Conservation (phyloP, 2,329 filamentous ascomycete species). For the Aspergillus fumigatus region DNA sequence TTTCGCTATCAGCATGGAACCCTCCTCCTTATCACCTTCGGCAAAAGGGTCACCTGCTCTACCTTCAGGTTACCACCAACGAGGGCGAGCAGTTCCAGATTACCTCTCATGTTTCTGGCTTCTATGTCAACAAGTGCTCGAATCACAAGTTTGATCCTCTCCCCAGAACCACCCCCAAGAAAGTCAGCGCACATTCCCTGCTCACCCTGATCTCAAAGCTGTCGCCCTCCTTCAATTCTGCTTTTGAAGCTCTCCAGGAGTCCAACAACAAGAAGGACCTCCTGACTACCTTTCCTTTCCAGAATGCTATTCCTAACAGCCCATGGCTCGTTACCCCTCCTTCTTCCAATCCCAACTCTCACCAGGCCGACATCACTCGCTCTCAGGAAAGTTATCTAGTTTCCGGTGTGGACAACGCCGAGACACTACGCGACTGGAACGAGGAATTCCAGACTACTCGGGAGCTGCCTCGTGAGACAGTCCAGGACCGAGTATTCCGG, state of each 20-base stretch:
- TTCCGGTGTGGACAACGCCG: slow-evolving; percentile 84
- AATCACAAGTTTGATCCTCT: slow-evolving; percentile 93
- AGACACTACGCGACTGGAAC: slow-evolving; percentile 96
- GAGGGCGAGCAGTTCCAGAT: slow-evolving; percentile 95
- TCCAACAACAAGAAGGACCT: slow-evolving; percentile 82
- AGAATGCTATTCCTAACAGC: slow-evolving; percentile 85
- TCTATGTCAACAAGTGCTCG: slow-evolving; percentile 95
- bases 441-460: slow-evolving; percentile 97
- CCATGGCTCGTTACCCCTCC: slow-evolving; percentile 82
- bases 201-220: slow-evolving; percentile 72
- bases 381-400: slow-evolving; percentile 91
- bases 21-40: slow-evolving; percentile 87
- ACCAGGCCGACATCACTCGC: slow-evolving; percentile 78
- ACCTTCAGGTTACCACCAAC: slow-evolving; percentile 81
- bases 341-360: slow-evolving; percentile 58
- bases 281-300: slow-evolving; percentile 88
- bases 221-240: slow-evolving; percentile 74
- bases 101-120: slow-evolving; percentile 88
- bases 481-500: slow-evolving; percentile 93
- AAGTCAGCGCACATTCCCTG: slow-evolving; percentile 75
- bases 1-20: slow-evolving; percentile 91
- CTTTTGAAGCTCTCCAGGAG: slow-evolving; percentile 76
- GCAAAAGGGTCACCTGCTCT: slow-evolving; percentile 87
- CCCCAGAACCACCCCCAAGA: slow-evolving; percentile 74
- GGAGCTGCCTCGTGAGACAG: slow-evolving; percentile 86